Base-by-base conservation (phyloP, 176 grass and related monocot genomes). In the Luzula sylvatica region DNA sequence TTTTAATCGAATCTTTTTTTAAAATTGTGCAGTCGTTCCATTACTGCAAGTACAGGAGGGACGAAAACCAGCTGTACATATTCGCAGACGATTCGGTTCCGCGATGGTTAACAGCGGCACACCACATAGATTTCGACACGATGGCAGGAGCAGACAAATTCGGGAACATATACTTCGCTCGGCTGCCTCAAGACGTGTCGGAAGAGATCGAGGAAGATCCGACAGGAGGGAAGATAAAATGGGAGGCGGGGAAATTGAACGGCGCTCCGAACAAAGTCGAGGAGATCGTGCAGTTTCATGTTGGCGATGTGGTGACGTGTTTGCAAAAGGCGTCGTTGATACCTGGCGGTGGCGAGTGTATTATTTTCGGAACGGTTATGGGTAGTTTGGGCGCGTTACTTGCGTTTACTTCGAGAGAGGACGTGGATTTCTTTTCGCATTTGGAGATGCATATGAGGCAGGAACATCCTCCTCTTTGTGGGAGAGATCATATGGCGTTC, bases 191-290 rank as follows among this genome's bases (percentile, higher is more conserved):
- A 66, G 93, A 98, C 74, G 25, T 88, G 16, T 98, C 82, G 53
- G 93, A 98, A 56, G 93, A 98, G 72, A 98, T 98, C 51, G 93
- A 98, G 72, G 86, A 98, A 76, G 82, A 98, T 48, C 93, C 93
- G 55, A 98, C 93, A 32, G 93, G 93, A 60, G 93, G 86, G 38
- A 87, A 82, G 68, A 98, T 92, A 77, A 98, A 98, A 52, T 98
- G 86, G 86, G 86, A 98, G 42, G 81, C 89, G 70, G 93, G 93
- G 23, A 98, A 87, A 56, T 68, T 98, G 55, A 92, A 92, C 65
- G 93, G 93, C 15, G 93, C 93, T 40, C 86, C 92, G 2, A 98
- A 98, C 72, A 98, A 98, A 42, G 65, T 98, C 53, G 93, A 98
- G 38, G 93, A 98, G 67, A 98, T 98, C 57, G 93, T 98, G 38